phyloP scores from a whole-genome alignment of 2,329 filamentous ascomycete species.

The Paramyrothecium roridum region DNA sequence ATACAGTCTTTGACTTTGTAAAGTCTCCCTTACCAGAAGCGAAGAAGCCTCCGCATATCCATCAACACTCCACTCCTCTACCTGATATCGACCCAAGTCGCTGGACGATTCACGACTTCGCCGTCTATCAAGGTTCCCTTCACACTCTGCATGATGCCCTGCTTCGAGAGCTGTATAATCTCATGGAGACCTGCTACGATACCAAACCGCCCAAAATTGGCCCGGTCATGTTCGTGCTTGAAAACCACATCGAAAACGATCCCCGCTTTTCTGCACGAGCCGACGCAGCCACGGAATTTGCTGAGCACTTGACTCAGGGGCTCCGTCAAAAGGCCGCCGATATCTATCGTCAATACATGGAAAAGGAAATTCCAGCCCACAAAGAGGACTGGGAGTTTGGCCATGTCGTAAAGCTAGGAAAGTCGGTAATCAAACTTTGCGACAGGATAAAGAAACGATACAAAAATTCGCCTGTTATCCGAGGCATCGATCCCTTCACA shows the following conservation, averaged over 20 bases:
- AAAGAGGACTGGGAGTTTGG: constrained; percentile 86
- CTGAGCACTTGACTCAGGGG: constrained; percentile 67
- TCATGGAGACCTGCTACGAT: constrained; percentile 87
- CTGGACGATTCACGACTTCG: constrained; percentile 69
- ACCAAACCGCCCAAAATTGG: constrained; percentile 80
- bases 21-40: constrained; percentile 68
- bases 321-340: constrained; percentile 71
- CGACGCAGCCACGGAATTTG: constrained; percentile 70
- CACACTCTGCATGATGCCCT: constrained; percentile 75
- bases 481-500: constrained; percentile 65
- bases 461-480: constrained; percentile 79
- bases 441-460: constrained; percentile 92
- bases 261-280: constrained; percentile 67
- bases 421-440: constrained; percentile 78
- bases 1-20: constrained; percentile 76
- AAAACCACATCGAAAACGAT: constrained; percentile 79
- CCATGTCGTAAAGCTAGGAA: constrained; percentile 85
- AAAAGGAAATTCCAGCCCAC: constrained; percentile 74
- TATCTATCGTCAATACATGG: constrained; percentile 77
- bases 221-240: constrained; percentile 74
- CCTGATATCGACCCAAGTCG: constrained; percentile 53
- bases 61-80: constrained; percentile 47
- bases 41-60: constrained; percentile 59
- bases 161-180: constrained; percentile 80
- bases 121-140: constrained; percentile 72